These are phyloP conservation scores for Pseudocercospora crystallina DNA, from an alignment of 2,329 filamentous ascomycete species.

Conservation along the genomic window DNA sequence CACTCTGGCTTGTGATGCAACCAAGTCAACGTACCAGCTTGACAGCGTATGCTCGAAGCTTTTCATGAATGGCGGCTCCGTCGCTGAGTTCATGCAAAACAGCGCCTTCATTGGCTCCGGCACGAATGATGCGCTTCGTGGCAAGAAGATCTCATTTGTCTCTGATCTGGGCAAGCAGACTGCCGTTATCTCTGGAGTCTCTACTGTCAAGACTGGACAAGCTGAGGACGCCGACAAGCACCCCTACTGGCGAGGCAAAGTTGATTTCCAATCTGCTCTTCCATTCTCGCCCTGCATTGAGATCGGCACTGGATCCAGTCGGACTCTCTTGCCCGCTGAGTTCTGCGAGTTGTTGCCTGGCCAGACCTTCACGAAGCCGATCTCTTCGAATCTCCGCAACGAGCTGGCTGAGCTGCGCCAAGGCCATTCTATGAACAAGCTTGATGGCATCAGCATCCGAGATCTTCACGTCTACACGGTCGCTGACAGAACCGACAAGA, in stretches of 20 bases:
- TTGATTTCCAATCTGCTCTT: not conserved
- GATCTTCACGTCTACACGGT: too few relatives aligned
- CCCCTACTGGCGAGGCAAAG: not conserved
- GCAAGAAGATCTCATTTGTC: slow-evolving; percentile 3
- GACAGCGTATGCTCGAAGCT: slow-evolving; percentile 6
- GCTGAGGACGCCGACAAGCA: not conserved
- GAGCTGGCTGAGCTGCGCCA: not conserved
- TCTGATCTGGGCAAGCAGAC: not conserved
- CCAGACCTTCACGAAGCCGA: slow-evolving; percentile 3
- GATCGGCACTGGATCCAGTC: slow-evolving; percentile 1
- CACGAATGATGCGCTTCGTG: not conserved
- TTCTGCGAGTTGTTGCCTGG: not conserved
- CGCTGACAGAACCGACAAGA: too few relatives aligned
- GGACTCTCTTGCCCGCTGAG: slow-evolving; percentile 4
- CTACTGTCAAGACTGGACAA: not conserved
- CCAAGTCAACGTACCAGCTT: not conserved
- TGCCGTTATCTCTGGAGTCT: not conserved
- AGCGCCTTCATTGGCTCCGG: not conserved
- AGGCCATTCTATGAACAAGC: not conserved
- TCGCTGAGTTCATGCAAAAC: slow-evolving; percentile 12
- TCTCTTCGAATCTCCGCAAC: not conserved
- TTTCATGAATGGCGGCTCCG: slow-evolving; percentile 9
- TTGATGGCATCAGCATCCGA: not conserved
- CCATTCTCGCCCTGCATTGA: slow-evolving; percentile 9
- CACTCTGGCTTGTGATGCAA: not conserved